Evolutionary conservation across 345 rosid species (phyloP), one percentile per base, ranked within the genome.

Genomic region (Passiflora organensis): DNA sequence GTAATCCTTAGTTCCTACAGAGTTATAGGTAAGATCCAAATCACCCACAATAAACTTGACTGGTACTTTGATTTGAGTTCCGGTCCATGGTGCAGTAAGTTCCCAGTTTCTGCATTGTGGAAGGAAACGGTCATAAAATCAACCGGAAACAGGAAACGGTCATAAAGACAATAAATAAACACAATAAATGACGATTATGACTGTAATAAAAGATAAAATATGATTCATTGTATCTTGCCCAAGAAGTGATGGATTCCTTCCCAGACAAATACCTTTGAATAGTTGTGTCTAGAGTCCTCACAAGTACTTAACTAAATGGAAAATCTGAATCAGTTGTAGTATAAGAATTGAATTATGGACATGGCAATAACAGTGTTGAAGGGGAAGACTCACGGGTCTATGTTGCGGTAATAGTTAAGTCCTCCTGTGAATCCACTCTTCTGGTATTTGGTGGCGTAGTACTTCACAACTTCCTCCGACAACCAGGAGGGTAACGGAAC

Each of bases 61-160:
- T 0, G 71, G 64, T 11, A 66, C 71, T 54, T 39, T 66, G 12
- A 66, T 45, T 38, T 59, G n/a, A 9, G 60, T 49, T 9, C 64
- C 71, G 0, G 71, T 59, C 72, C 72, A 67, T 0, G 72, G 61
- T 20, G 72, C 66, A 6, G 62, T 48, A 4, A 67, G 62, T 48
- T 67, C 72, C 72, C 66, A 67, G 50, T 67, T 55, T 23, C 72
- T 67, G 72, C 66, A 53, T 13, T n/a, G n/a, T 2, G 18, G 41
- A 42, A 3, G n/a, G 5, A 14, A 18, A 18, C 23, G 10, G 10
- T 19, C 19, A 4, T 46, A 46, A 28, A 51, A n/a, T 5, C 6
- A 51, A 28, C 3, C n/a, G n/a, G n/a, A n/a, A n/a, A n/a, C n/a
- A n/a, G n/a, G n/a, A n/a, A n/a, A n/a, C n/a, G n/a, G n/a, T n/a